phyloP scores from a whole-genome alignment of 163 green algal species.

The Coccomyxa subellipsoidea region DNA sequence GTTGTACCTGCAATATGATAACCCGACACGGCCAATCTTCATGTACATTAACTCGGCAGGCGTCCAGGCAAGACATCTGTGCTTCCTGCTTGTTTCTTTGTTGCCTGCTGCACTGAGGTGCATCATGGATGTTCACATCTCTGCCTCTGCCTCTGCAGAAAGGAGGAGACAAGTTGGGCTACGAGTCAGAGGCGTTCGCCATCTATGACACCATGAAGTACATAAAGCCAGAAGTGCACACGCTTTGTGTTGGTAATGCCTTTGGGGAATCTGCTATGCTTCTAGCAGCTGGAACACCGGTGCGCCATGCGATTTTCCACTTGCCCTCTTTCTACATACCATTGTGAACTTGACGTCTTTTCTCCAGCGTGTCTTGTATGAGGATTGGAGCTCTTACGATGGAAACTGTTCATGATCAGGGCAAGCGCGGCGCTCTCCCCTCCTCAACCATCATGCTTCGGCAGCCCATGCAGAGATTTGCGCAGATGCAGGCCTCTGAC shows the following conservation, averaged over 20 bases:
- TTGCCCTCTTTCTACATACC: too few species aligned
- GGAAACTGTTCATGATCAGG: slow-evolving; percentile 46
- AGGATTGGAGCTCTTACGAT: too few species aligned
- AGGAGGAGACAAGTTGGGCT: slow-evolving; percentile 90
- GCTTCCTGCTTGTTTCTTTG: too few species aligned
- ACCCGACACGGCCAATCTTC: slow-evolving; percentile 84
- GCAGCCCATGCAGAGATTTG: slow-evolving; percentile 89
- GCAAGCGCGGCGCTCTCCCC: slow-evolving; percentile 82
- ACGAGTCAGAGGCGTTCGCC: slow-evolving; percentile 95
- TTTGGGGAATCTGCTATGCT: slow-evolving; percentile 97
- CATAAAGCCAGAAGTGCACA: slow-evolving; percentile 81
- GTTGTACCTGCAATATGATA: slow-evolving; percentile 96
- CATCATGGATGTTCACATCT: too few species aligned
- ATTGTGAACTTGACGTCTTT: too few species aligned
- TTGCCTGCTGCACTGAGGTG: not conserved
- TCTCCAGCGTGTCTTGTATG: too few species aligned
- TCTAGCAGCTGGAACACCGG: slow-evolving; percentile 77
- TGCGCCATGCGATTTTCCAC: slow-evolving; percentile 4
- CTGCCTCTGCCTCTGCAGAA: slow-evolving; percentile 66
- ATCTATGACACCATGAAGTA: slow-evolving; percentile 98
- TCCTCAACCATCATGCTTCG: slow-evolving; percentile 93
- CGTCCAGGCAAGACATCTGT: slow-evolving; percentile 64
- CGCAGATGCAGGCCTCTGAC: slow-evolving; percentile 94
- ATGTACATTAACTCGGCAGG: slow-evolving; percentile 99
- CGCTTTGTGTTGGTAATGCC: slow-evolving; percentile 88